Percentiles rank a stretch among this genome's conserved stretches.
These are phyloP conservation scores for Collybia nuda DNA, from an alignment of 768 basidiomycete genomes.

Conservation along the genomic window DNA sequence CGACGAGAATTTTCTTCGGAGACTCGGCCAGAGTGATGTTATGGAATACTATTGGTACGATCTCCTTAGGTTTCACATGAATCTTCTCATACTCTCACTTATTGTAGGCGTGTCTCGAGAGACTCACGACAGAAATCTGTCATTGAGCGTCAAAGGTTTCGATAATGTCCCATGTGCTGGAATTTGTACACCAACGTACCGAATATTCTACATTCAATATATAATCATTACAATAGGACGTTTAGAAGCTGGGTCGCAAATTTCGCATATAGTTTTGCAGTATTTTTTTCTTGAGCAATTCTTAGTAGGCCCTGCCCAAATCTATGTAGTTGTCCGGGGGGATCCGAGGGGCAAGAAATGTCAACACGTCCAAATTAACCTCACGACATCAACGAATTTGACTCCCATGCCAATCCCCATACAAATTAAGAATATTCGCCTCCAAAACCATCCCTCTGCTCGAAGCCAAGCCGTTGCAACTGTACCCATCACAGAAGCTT, in stretches of 20 bases:
- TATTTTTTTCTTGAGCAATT: too few species aligned
- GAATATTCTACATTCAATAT: background rate
- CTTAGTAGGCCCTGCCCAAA: too few species aligned
- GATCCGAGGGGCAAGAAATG: too few species aligned
- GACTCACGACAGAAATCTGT: slow-evolving; percentile 74
- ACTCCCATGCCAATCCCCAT: slow-evolving; percentile 3
- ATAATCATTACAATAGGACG: background rate
- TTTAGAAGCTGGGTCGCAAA: too few species aligned
- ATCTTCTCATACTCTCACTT: background rate
- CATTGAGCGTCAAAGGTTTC: slow-evolving; percentile 69
- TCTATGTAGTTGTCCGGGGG: too few species aligned
- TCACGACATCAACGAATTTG: too few species aligned
- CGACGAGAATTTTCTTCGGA: slow-evolving; percentile 91
- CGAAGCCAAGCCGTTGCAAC: slow-evolving; percentile 51
- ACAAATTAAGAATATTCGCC: slow-evolving; percentile 15
- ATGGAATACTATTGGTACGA: slow-evolving; percentile 93
- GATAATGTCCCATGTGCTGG: slow-evolving; percentile 36
- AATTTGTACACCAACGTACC: slow-evolving; percentile 16
- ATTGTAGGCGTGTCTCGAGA: slow-evolving; percentile 75
- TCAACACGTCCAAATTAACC: too few species aligned
- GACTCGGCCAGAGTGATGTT: slow-evolving; percentile 87
- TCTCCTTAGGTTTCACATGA: background rate
- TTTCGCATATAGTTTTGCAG: too few species aligned
- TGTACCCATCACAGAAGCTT: slow-evolving; percentile 39
- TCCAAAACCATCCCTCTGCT: slow-evolving; percentile 47